A percentile compares a stretch with the other conserved stretches of the same genome.
These are phyloP conservation scores for Fraxinus excelsior DNA, from an alignment of 257 asterid genomes.

Conservation along the genomic window DNA sequence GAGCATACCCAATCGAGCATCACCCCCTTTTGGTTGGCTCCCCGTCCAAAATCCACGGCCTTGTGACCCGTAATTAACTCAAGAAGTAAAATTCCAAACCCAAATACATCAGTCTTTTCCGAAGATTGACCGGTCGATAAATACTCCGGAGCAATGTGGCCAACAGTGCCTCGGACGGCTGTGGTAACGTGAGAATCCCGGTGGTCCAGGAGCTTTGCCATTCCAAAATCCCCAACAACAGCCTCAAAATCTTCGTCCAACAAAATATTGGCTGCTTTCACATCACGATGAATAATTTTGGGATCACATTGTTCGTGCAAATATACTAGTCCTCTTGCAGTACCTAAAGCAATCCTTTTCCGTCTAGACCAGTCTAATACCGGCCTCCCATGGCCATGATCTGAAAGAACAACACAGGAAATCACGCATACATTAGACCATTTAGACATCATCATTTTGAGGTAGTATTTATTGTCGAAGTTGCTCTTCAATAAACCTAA, in stretches of 20 bases:
- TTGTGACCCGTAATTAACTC: conserved; percentile 90
- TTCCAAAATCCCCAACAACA: conserved; percentile 90
- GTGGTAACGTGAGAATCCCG: conserved; percentile 92
- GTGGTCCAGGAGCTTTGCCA: conserved; percentile 93
- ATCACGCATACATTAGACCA: not conserved
- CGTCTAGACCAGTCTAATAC: conserved; percentile 85
- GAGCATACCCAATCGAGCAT: conserved; percentile 77
- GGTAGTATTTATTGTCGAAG: not conserved
- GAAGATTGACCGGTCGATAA: conserved; percentile 91
- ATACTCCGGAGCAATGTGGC: conserved; percentile 93
- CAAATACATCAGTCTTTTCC: conserved; percentile 90
- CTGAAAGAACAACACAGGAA: conserved; percentile 33
- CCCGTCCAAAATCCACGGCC: conserved; percentile 86
- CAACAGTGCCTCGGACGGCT: conserved; percentile 90
- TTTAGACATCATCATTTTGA: not conserved
- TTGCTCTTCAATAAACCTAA: not conserved
- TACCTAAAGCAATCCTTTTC: conserved; percentile 78
- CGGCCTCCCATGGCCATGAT: conserved; percentile 67
- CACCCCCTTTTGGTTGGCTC: conserved; percentile 75
- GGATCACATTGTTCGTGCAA: conserved; percentile 97
- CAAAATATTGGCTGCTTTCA: conserved; percentile 90
- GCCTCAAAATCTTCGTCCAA: conserved; percentile 97
- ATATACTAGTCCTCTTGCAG: conserved; percentile 85
- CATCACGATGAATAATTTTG: conserved; percentile 88
- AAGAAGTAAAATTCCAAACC: conserved; percentile 84